Evolutionary conservation across 257 asterid species (phyloP).

Genomic region (Gentiana macrophylla): DNA sequence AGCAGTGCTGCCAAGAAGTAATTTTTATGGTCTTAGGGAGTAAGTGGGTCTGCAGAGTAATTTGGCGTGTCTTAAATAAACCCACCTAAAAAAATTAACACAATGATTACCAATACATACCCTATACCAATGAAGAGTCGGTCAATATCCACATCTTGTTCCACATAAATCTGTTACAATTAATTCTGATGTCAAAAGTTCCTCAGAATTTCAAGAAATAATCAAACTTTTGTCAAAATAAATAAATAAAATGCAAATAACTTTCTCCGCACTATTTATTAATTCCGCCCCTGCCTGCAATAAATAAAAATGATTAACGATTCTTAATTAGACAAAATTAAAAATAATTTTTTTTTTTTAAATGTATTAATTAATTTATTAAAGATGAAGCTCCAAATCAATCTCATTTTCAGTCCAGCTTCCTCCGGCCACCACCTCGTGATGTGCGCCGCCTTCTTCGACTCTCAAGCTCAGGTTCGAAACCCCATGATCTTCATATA

Average conservation of each 20-base stretch:
- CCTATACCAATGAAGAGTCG: too few relatives aligned
- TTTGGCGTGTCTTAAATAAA: too few relatives aligned
- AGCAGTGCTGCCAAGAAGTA: too few relatives aligned
- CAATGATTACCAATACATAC: too few relatives aligned
- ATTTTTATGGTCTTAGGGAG: too few relatives aligned
- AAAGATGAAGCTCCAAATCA: constrained; percentile 32
- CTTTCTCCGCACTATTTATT: neutral
- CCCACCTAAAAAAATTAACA: too few relatives aligned
- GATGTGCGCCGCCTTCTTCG: constrained; percentile 1
- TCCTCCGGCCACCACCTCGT: neutral
- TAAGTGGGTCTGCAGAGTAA: too few relatives aligned
- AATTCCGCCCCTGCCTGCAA: neutral
- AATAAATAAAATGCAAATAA: neutral
- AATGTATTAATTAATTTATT: neutral
- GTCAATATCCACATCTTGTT: too few relatives aligned
- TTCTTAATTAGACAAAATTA: neutral
- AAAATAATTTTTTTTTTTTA: neutral
- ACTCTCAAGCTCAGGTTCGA: constrained; percentile 6
- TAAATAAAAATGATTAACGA: neutral
- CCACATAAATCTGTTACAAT: too few relatives aligned
- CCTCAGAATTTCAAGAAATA: constrained; percentile 2
- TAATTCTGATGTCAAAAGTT: neutral
- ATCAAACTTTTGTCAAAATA: neutral
- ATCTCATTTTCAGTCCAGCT: constrained; percentile 13
- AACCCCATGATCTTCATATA: neutral